Evolutionary conservation across 1,139 yeast species (phyloP).

Genomic region (Pneumocystis wakefieldiae): DNA sequence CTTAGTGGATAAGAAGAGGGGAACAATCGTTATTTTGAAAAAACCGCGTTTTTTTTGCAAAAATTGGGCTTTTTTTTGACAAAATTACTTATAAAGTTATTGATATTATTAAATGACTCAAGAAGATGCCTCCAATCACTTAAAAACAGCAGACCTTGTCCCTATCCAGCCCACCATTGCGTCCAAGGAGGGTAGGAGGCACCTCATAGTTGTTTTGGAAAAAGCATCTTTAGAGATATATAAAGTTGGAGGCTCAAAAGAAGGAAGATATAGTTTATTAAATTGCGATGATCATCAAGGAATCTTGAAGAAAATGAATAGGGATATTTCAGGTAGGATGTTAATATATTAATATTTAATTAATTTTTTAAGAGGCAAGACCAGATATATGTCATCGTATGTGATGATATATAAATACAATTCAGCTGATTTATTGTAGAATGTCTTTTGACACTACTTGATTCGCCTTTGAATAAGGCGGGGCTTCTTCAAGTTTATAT

Average conservation of each 20-base stretch:
- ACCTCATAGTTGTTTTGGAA: constrained; percentile 80
- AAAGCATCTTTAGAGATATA: constrained; percentile 94
- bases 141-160: background rate
- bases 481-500: constrained; percentile 92
- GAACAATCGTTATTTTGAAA: background rate
- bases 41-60: background rate
- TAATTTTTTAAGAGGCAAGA: background rate
- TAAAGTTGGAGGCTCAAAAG: constrained; percentile 46
- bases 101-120: background rate
- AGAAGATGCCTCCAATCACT: background rate
- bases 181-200: constrained; percentile 28
- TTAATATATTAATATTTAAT: background rate
- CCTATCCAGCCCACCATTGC: background rate
- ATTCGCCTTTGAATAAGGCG: constrained; percentile 93
- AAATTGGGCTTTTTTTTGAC: background rate
- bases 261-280: constrained; percentile 65
- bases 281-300: constrained; percentile 99
- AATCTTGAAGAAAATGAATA: constrained; percentile 79
- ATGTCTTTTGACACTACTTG: constrained; percentile 80
- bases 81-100: too few species aligned
- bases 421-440: constrained; percentile 26
- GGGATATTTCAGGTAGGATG: constrained; percentile 64
- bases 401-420: constrained; percentile 93
- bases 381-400: constrained; percentile 20
- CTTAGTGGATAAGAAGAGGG: too few species aligned